Percentiles rank a stretch among this genome's conserved stretches.
These are phyloP conservation scores for Myriangium duriaei DNA, from an alignment of 2,329 filamentous ascomycete genomes.

Conservation along the genomic window DNA sequence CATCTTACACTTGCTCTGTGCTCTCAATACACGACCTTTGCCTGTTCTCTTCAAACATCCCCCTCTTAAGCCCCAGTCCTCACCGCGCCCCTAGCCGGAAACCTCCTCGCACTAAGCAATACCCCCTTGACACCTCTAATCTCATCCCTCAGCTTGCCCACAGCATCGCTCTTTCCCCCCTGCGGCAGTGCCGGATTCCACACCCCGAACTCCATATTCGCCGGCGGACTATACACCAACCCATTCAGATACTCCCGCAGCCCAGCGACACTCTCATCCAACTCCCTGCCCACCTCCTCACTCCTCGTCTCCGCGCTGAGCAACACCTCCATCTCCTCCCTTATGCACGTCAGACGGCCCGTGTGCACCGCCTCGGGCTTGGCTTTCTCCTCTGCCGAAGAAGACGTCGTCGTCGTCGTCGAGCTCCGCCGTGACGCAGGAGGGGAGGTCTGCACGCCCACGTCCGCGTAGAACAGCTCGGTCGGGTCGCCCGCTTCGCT, in stretches of 20 bases:
- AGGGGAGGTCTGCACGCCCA: slow-evolving; percentile 63
- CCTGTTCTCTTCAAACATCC: too few species aligned
- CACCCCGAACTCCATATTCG: slow-evolving; percentile 18
- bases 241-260: slow-evolving; percentile 55
- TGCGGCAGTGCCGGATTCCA: slow-evolving; percentile 8
- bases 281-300: slow-evolving; percentile 38
- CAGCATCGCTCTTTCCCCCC: slow-evolving; percentile 51
- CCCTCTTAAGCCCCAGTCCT: too few species aligned
- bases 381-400: slow-evolving; percentile 18
- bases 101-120: slow-evolving; percentile 60
- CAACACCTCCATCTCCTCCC: slow-evolving; percentile 39
- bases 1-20: too few species aligned
- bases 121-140: slow-evolving; percentile 72
- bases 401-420: slow-evolving; percentile 17
- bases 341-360: slow-evolving; percentile 37
- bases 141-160: slow-evolving; percentile 58
- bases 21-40: too few species aligned
- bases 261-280: slow-evolving; percentile 38
- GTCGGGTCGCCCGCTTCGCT: slow-evolving; percentile 50
- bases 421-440: slow-evolving; percentile 31
- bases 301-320: slow-evolving; percentile 38
- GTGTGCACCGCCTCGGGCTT: slow-evolving; percentile 25
- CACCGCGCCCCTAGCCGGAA: slow-evolving; percentile 34
- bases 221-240: slow-evolving; percentile 28
- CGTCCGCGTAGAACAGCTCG: slow-evolving; percentile 70